Evolutionary conservation across 495 filamentous ascomycete species (phyloP).

Genomic region (Tuber brumale): DNA sequence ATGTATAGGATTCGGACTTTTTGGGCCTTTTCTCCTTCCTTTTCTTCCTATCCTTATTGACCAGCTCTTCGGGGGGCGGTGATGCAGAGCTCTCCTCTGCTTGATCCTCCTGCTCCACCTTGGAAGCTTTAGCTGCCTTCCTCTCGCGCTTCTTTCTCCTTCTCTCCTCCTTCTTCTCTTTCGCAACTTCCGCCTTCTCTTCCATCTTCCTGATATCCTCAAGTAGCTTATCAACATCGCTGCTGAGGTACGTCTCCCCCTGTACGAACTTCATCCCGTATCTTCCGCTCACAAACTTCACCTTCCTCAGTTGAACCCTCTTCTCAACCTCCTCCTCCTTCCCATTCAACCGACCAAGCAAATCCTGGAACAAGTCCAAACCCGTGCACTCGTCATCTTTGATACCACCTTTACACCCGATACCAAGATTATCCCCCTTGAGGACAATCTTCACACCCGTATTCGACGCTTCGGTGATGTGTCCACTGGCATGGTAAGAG

Average conservation of each 20-base stretch:
- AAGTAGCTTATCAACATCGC: slow-evolving; percentile 32
- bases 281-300: slow-evolving; percentile 59
- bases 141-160: slow-evolving; percentile 20
- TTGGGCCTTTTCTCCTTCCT: slow-evolving; percentile 26
- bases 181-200: slow-evolving; percentile 16
- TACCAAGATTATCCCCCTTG: slow-evolving; percentile 82
- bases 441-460: slow-evolving; percentile 60
- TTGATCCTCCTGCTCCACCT: neutral
- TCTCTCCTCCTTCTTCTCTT: slow-evolving; percentile 3
- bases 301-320: slow-evolving; percentile 50
- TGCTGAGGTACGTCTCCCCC: slow-evolving; percentile 46
- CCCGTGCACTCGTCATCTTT: slow-evolving; percentile 68
- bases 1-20: slow-evolving; percentile 21
- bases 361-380: slow-evolving; percentile 70
- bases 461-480: slow-evolving; percentile 67
- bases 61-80: slow-evolving; percentile 7
- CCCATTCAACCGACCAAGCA: slow-evolving; percentile 84
- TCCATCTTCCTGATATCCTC: slow-evolving; percentile 12
- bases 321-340: slow-evolving; percentile 59
- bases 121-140: slow-evolving; percentile 7
- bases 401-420: slow-evolving; percentile 65
- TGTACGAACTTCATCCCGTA: slow-evolving; percentile 71
- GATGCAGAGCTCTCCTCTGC: slow-evolving; percentile 7
- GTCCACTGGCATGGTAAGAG: slow-evolving; percentile 58
- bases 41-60: slow-evolving; percentile 12